These are phyloP conservation scores for Penicillium verhagenii DNA, from an alignment of 495 filamentous ascomycete genomes.

Conservation along the genomic window DNA sequence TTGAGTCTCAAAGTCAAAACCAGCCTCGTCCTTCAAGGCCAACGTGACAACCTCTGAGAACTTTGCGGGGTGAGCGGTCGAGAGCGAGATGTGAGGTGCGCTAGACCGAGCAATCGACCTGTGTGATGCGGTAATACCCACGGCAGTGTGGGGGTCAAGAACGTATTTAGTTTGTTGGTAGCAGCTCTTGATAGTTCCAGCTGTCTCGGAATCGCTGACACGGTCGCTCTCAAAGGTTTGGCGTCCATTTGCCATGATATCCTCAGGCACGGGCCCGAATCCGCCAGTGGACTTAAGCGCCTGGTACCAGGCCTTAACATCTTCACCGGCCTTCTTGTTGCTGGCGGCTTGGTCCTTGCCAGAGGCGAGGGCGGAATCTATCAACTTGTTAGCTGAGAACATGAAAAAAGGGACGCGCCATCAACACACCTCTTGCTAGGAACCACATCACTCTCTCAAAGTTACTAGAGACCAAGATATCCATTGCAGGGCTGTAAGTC, in stretches of 20 bases:
- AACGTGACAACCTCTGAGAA: background rate
- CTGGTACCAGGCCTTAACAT: constrained; percentile 65
- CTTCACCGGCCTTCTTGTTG: constrained; percentile 57
- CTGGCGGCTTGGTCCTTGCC: constrained; percentile 1
- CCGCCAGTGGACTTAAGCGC: constrained; percentile 68
- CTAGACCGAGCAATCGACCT: constrained; percentile 51
- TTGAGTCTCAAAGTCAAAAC: background rate
- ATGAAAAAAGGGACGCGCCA: background rate
- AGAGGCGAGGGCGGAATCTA: constrained; percentile 2
- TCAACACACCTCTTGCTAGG: constrained; percentile 50
- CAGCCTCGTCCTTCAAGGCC: background rate
- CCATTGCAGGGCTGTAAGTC: constrained; percentile 91
- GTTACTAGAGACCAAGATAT: constrained; percentile 92
- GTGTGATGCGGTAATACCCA: constrained; percentile 72
- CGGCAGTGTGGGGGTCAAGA: constrained; percentile 87
- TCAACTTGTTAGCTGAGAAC: background rate
- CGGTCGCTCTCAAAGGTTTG: constrained; percentile 45
- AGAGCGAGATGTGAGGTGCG: constrained; percentile 71
- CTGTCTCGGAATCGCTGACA: constrained; percentile 23
- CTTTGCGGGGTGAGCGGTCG: constrained; percentile 1
- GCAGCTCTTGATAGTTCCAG: constrained; percentile 9
- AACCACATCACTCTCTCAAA: constrained; percentile 98
- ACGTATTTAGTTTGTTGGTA: constrained; percentile 53
- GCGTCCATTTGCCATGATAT: constrained; percentile 56
- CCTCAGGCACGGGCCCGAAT: constrained; percentile 62